Evolutionary conservation across 345 rosid species (phyloP), one percentile per base, ranked within the genome.

Genomic region (Geranium brycei): DNA sequence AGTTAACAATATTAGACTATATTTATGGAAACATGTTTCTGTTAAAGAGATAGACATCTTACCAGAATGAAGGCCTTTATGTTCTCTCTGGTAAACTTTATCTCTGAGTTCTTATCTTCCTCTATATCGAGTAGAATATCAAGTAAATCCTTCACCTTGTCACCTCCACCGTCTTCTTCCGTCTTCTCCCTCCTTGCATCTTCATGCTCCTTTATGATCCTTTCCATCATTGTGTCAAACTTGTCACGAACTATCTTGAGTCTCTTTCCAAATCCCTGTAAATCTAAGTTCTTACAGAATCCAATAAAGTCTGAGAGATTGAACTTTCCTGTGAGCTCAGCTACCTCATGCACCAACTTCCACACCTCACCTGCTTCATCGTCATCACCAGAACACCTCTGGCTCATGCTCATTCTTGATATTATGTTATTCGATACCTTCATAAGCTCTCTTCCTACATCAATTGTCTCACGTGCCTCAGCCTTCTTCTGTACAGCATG

Each of bases 31-130:
- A 23, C 28, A 23, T 23, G 28, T 23, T 23, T 23, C 28, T 23
- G 41, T 35, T 35, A 35, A 35, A 58, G 19, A 17, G 28, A 23
- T 23, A 4, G 12, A 31, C 41, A 0, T 17, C 18, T 53, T 75
- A 85, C 87, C 81, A 80, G 60, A 73, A 80, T 63, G 78, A 85
- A 82, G 62, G 85, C 78, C 71, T 80, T 85, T 17, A 82, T 76
- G 73, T 82, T 82, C 58, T 82, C 85, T 63, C 57, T 72, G 31
- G 82, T 80, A 72, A 80, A 23, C 63, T 60, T 72, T 41, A 82
- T 80, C 62, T 82, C 78, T 8, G 85, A 70, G 65, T 63, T 75
- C 16, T 72, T 72, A 71, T 82, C 80, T 62, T 77, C 82, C 4
- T 69, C 51, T 68, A 79, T 72, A n/a, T 74, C 76, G 2, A 85